Evolutionary conservation across 345 rosid genomes (phyloP).

Genomic region (Cardiospermum halicacabum): DNA sequence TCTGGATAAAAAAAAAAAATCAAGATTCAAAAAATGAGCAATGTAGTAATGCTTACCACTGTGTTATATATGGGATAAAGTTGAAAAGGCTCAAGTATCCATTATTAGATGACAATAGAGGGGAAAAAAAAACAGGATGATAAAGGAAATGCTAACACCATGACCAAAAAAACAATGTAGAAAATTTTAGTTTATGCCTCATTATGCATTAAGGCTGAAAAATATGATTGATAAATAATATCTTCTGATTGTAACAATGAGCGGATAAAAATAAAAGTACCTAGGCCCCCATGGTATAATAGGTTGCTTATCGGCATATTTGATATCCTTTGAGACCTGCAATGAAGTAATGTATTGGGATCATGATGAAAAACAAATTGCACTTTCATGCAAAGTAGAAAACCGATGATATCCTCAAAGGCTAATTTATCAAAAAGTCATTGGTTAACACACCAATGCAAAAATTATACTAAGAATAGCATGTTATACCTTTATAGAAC

Average conservation of each 20-base stretch:
- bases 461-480: not conserved
- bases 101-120: not conserved
- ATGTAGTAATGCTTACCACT: not conserved
- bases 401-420: too few species aligned
- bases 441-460: not conserved
- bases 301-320: conserved; percentile 96
- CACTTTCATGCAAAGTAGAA: not conserved
- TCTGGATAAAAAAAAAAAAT: conserved; percentile 48
- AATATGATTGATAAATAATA: not conserved
- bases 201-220: conserved; percentile 1
- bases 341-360: conserved; percentile 15
- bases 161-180: not conserved
- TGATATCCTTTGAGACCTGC: conserved; percentile 96
- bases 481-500: conserved; percentile 66
- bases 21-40: conserved; percentile 7
- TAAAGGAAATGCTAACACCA: not conserved
- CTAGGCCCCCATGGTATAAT: conserved; percentile 98
- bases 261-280: conserved; percentile 36
- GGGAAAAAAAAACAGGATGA: not conserved
- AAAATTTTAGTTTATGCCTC: not conserved
- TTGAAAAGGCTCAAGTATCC: not conserved
- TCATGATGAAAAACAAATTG: conserved; percentile 7
- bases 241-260: not conserved
- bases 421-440: not conserved
- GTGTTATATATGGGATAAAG: not conserved